A percentile compares a stretch with the other conserved stretches of the same genome.
Evolutionary conservation across 192 early-diverging fungal genomes (phyloP).

Genomic region (Fimicolochytrium jonesii): DNA sequence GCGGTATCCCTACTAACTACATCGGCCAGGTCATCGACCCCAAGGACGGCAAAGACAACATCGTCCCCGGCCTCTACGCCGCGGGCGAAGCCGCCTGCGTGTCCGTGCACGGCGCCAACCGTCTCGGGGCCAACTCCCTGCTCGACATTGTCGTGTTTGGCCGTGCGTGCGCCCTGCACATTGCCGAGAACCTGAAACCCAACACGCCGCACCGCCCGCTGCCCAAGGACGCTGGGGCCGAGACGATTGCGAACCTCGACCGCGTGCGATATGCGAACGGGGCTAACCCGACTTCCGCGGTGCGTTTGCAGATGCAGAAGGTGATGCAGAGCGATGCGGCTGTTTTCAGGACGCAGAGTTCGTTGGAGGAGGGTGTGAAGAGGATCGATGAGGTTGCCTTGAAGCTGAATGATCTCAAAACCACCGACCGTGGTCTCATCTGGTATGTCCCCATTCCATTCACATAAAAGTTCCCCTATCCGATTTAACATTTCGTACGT

Average conservation of each 20-base stretch:
- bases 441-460: too few species aligned
- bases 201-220: slow-evolving; percentile 80
- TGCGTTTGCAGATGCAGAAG: slow-evolving; percentile 96
- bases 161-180: slow-evolving; percentile 92
- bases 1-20: slow-evolving; percentile 96
- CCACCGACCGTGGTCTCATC: slow-evolving; percentile 89
- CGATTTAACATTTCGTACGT: too few species aligned
- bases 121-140: slow-evolving; percentile 95
- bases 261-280: slow-evolving; percentile 85
- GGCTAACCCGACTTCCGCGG: slow-evolving; percentile 69
- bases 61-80: slow-evolving; percentile 97
- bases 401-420: slow-evolving; percentile 76
- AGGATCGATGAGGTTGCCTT: slow-evolving; percentile 82
- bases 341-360: slow-evolving; percentile 90
- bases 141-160: slow-evolving; percentile 99
- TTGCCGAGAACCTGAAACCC: slow-evolving; percentile 83
- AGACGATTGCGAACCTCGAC: slow-evolving; percentile 93
- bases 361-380: slow-evolving; percentile 82
- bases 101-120: slow-evolving; percentile 98
- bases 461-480: too few species aligned
- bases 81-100: slow-evolving; percentile 97
- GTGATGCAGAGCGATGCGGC: slow-evolving; percentile 96
- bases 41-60: slow-evolving; percentile 76
- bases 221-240: slow-evolving; percentile 76
- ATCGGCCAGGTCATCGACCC: slow-evolving; percentile 89